Conservation (phyloP, 83 land plant genomes). For the Thuja plicata region DNA sequence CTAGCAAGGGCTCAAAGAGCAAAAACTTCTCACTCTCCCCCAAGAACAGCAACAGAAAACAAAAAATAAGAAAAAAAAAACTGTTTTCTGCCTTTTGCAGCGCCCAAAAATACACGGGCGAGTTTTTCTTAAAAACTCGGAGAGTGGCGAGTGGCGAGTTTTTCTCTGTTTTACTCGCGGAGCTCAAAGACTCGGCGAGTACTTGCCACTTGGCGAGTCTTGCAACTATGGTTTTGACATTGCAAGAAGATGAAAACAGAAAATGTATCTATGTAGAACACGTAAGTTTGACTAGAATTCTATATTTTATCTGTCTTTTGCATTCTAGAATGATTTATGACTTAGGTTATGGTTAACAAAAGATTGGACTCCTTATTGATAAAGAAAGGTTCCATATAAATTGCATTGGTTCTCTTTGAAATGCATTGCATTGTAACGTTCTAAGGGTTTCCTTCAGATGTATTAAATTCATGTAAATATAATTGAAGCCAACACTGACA, state of each 20-base stretch:
- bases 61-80: no score
- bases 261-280: constrained; percentile 71
- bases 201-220: no score
- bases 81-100: no score
- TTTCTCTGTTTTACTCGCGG: no score
- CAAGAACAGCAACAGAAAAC: no score
- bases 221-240: constrained; percentile 56
- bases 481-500: neutral
- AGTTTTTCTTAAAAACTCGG: no score
- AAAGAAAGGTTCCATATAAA: neutral
- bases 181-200: no score
- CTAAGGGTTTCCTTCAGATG: neutral
- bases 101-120: no score
- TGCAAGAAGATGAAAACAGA: constrained; percentile 78
- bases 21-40: no score
- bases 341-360: neutral
- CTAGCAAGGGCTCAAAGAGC: no score
- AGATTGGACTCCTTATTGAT: neutral
- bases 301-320: neutral
- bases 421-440: neutral
- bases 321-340: neutral
- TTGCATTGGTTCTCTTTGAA: neutral
- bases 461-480: neutral
- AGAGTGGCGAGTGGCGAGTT: no score
- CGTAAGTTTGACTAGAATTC: constrained; percentile 26